A percentile compares a stretch with the other conserved stretches of the same genome.
Conservation (phyloP, 208 protist species). For the Perkinsela sp. region DNA sequence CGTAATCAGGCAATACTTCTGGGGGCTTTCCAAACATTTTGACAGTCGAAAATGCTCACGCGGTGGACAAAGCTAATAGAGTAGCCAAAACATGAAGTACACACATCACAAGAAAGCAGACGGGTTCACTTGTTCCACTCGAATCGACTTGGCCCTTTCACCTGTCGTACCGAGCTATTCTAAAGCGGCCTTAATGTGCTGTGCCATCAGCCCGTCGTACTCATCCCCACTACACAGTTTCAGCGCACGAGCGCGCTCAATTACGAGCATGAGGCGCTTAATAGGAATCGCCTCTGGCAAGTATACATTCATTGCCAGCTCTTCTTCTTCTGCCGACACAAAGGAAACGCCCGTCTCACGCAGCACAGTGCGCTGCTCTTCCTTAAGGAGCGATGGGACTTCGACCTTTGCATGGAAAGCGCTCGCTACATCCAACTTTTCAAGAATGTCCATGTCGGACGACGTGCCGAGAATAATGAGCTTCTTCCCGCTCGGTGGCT, state of each 20-base stretch:
- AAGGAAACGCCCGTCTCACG: not conserved
- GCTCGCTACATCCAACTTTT: constrained; percentile 57
- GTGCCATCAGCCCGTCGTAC: not conserved
- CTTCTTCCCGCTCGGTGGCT: constrained; percentile 62
- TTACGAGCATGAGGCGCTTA: constrained; percentile 8
- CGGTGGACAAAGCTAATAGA: too few relatives aligned
- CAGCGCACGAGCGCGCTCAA: constrained; percentile 2
- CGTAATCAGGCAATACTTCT: not conserved
- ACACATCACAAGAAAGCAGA: not conserved
- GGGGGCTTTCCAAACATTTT: not conserved
- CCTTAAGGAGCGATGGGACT: constrained; percentile 5
- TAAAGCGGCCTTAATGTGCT: not conserved
- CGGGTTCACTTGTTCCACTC: too few relatives aligned
- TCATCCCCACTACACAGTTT: not conserved
- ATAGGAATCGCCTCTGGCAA: constrained; percentile 6
- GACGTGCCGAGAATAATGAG: constrained; percentile 82
- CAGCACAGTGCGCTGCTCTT: constrained; percentile 7
- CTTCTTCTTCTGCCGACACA: not conserved
- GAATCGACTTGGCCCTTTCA: too few relatives aligned
- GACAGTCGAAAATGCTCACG: not conserved
- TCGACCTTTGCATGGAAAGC: constrained; percentile 37
- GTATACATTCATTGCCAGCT: not conserved
- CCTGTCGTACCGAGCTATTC: too few relatives aligned
- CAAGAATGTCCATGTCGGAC: constrained; percentile 41
- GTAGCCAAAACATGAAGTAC: not conserved